Evolutionary conservation across 129 eudicot genomes (phyloP), one percentile per base, ranked within the genome.

Genomic region (Artemisia tridentata): DNA sequence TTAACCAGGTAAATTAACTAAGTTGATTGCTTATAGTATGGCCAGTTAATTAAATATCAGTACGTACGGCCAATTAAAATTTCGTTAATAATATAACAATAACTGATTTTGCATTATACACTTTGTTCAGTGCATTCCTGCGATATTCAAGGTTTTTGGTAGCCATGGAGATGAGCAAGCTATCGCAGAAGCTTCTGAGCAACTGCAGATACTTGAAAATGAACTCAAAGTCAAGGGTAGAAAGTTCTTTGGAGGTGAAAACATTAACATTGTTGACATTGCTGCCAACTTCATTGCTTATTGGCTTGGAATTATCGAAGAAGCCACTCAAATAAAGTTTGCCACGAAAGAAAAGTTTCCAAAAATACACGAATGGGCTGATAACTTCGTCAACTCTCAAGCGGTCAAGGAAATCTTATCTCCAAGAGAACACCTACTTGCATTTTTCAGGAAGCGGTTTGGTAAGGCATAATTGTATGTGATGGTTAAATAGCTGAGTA

Each of bases 231-330:
- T 60, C 3, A 72, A 72, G 46, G 78, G 66, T 13, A 65, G 25
- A 0, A 77, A 52, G 67, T 77, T 72, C 18, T 77, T 81, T 63
- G 85, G 85, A 14, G 85, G 85, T 52, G 78, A 73, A 21, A 68
- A 14, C 55, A 72, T 81, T 6, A 67, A 71, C 18, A 21, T 76
- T 2, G 65, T 77, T 11, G 85, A 81, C 18, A 77, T 81, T 57
- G 52, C 59, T 14, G 76, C 68, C 18, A 18, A 5, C 54, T 68
- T 64, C 57, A 57, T 81, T 5, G 79, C 75, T 4, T 81, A 52
- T 68, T 77, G 79, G 86, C 66, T 72, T 52, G 81, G 75, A 19
- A 34, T 61, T 62, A 7, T 58, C 11, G 72, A 77, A 63, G 72
- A 72, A 62, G 73, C 54, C 1, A 31, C 56, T 0, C 76, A 31